Percentiles rank a stretch among this genome's conserved stretches.
Evolutionary conservation across 495 filamentous ascomycete genomes (phyloP).

Genomic region (Usnea hakonensis): DNA sequence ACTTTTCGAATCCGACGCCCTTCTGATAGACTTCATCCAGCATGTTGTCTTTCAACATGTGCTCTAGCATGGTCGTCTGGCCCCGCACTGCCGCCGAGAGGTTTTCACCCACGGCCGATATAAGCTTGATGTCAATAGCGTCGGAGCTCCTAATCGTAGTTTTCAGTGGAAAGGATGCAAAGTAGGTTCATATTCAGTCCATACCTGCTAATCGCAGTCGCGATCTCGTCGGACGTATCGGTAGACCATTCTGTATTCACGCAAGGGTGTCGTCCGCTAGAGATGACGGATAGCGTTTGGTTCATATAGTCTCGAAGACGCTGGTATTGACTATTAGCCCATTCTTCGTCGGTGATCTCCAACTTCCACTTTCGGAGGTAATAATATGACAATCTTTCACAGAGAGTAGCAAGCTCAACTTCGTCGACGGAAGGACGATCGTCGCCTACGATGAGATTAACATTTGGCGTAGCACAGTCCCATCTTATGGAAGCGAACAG

Average conservation of each 20-base stretch:
- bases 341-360: slow-evolving; percentile 9
- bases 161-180: neutral
- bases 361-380: slow-evolving; percentile 22
- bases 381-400: slow-evolving; percentile 27
- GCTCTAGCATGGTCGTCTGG: slow-evolving; percentile 34
- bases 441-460: neutral
- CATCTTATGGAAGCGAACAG: slow-evolving; percentile 11
- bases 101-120: slow-evolving; percentile 31
- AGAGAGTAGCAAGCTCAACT: slow-evolving; percentile 8
- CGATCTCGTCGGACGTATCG: slow-evolving; percentile 30
- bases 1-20: slow-evolving; percentile 21
- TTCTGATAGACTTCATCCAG: slow-evolving; percentile 33
- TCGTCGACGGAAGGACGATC: neutral
- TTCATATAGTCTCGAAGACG: slow-evolving; percentile 13
- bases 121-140: slow-evolving; percentile 24
- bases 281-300: slow-evolving; percentile 1
- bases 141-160: slow-evolving; percentile 6
- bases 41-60: slow-evolving; percentile 33
- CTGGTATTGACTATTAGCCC: neutral
- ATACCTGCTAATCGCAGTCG: neutral
- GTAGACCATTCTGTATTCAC: slow-evolving; percentile 27
- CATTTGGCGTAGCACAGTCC: neutral
- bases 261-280: slow-evolving; percentile 10
- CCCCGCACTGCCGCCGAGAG: slow-evolving; percentile 32
- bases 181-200: neutral